Conservation (phyloP, 2,329 filamentous ascomycete species). For the Ceratocystis diversiconidia region DNA sequence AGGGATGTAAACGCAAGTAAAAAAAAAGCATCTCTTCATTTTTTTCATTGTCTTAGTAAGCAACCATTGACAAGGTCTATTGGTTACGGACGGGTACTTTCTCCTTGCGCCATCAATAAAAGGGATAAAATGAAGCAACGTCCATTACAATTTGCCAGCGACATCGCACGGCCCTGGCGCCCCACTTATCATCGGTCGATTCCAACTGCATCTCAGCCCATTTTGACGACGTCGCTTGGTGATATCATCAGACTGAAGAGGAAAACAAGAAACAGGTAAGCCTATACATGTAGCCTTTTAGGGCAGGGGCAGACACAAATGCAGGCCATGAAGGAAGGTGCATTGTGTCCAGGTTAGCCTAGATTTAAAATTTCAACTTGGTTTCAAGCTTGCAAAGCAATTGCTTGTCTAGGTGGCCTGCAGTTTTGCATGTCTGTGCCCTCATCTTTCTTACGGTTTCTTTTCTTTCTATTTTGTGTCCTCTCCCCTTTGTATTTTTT, state of each 20-base stretch:
- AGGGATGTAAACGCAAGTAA: not conserved
- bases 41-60: not conserved
- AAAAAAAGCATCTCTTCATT: not conserved
- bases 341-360: not conserved
- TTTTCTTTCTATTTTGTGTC: not conserved
- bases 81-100: not conserved
- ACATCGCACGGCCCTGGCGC: slow-evolving; percentile 13
- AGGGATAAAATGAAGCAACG: slow-evolving; percentile 4
- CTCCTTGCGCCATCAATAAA: not conserved
- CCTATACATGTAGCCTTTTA: not conserved
- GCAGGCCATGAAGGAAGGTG: not conserved
- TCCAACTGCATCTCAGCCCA: slow-evolving; percentile 18
- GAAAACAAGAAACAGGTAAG: slow-evolving; percentile 1
- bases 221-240: slow-evolving; percentile 17
- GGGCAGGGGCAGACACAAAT: not conserved
- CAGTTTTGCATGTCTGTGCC: not conserved
- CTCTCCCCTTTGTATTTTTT: not conserved
- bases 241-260: slow-evolving; percentile 13
- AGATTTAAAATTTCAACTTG: not conserved
- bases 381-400: not conserved
- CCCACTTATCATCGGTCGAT: slow-evolving; percentile 19
- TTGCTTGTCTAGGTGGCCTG: not conserved
- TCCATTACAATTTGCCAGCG: slow-evolving; percentile 10
- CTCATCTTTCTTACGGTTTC: not conserved
- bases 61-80: not conserved